Evolutionary conservation across 2,329 filamentous ascomycete genomes (phyloP).

Genomic region (Aspergillus intermedius): DNA sequence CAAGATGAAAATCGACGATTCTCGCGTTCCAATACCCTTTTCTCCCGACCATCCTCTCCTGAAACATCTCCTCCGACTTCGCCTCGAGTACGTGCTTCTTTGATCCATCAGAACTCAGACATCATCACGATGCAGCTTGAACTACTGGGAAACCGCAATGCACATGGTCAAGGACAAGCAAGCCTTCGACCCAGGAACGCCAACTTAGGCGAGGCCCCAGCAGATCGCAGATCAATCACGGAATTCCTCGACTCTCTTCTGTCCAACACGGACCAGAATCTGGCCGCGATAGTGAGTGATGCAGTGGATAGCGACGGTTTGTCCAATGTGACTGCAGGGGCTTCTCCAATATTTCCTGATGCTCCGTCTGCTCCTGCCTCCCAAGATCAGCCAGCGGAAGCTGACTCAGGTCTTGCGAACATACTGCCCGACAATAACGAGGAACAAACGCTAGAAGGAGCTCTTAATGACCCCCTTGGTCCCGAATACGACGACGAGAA

Average conservation of each 20-base stretch:
- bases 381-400: constrained; percentile 5
- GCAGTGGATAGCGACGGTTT: constrained; percentile 17
- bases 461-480: constrained; percentile 6
- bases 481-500: constrained; percentile 8
- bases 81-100: constrained; percentile 36
- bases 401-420: constrained; percentile 11
- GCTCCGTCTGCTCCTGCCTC: constrained; percentile 2
- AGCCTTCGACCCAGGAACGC: constrained; percentile 10
- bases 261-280: constrained; percentile 21
- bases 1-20: constrained; percentile 16
- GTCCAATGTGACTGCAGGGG: constrained; percentile 15
- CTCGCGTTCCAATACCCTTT: constrained; percentile 36
- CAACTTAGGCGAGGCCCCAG: constrained; percentile 8
- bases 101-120: constrained; percentile 39
- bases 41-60: constrained; percentile 35
- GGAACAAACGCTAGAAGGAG: constrained; percentile 20
- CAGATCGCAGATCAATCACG: constrained; percentile 24
- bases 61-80: constrained; percentile 36
- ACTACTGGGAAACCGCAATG: constrained; percentile 28
- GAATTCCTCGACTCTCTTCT: constrained; percentile 32
- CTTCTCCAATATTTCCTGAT: constrained; percentile 11
- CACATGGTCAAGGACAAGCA: constrained; percentile 13
- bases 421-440: constrained; percentile 27
- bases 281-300: constrained; percentile 11
- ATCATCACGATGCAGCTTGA: constrained; percentile 41